phyloP scores from a whole-genome alignment of 768 basidiomycete species.

The Mycena albidolilacea region DNA sequence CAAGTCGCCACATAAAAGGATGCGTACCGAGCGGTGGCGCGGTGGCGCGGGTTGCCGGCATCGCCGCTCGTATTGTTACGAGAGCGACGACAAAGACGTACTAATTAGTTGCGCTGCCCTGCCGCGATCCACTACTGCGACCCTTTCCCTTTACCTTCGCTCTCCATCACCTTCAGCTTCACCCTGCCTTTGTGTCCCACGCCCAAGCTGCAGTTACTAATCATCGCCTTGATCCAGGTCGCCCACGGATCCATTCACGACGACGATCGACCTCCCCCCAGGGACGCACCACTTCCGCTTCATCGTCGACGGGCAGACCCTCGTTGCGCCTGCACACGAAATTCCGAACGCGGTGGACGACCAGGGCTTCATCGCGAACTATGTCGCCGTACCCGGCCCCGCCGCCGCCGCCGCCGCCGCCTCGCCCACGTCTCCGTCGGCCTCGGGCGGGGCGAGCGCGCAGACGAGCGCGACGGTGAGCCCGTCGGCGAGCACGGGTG shows the following conservation, averaged over 20 bases:
- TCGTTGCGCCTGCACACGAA: constrained; percentile 72
- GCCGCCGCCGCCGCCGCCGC: constrained; percentile 42
- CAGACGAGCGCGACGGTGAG: constrained; percentile 35
- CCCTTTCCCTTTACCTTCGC: not conserved
- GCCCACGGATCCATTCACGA: constrained; percentile 36
- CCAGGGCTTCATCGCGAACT: constrained; percentile 95
- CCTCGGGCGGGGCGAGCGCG: constrained; percentile 41
- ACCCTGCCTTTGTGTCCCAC: not conserved
- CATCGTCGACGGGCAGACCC: constrained; percentile 92
- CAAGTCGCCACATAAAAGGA: not conserved
- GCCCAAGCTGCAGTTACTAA: constrained; percentile 17
- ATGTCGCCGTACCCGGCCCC: constrained; percentile 76
- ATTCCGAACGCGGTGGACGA: constrained; percentile 92
- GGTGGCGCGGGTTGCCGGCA: constrained; percentile 7
- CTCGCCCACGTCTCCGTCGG: constrained; percentile 51
- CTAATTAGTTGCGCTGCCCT: constrained; percentile 16
- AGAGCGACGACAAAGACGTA: constrained; percentile 20
- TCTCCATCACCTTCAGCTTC: not conserved
- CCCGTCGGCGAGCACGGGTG: constrained; percentile 24
- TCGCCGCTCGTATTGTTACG: constrained; percentile 11
- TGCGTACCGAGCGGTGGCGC: not conserved
- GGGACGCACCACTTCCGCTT: constrained; percentile 97
- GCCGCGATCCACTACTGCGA: not conserved
- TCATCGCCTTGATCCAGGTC: constrained; percentile 10
- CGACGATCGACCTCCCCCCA: constrained; percentile 74